Evolutionary conservation across 345 rosid genomes (phyloP).

Genomic region (Salix udensis): DNA sequence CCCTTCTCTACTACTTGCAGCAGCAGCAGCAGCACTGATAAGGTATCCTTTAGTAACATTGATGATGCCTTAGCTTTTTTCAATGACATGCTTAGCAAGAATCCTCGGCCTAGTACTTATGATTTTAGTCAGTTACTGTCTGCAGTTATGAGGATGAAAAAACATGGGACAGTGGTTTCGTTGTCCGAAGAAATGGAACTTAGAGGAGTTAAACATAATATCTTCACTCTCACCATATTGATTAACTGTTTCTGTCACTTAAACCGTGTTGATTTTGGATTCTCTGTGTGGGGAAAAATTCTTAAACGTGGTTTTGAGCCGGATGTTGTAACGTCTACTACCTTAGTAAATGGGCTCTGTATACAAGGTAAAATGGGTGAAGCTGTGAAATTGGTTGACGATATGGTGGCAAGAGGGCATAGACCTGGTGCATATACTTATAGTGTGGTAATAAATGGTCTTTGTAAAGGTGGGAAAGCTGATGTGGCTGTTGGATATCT

Average conservation of each 20-base stretch:
- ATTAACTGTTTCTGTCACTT: neutral
- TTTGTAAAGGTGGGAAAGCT: neutral
- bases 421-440: neutral
- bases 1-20: too few species aligned
- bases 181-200: neutral
- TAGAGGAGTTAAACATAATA: neutral
- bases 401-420: neutral
- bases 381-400: neutral
- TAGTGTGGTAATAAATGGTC: neutral
- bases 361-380: neutral
- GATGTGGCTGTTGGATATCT: neutral
- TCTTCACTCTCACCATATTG: neutral
- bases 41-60: neutral
- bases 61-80: neutral
- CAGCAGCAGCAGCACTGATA: too few species aligned
- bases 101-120: neutral
- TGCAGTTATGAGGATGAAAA: neutral
- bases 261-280: neutral
- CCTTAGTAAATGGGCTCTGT: neutral
- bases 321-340: neutral
- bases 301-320: neutral
- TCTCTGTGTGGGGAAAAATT: neutral
- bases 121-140: neutral
- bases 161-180: neutral
- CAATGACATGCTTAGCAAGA: neutral